These are phyloP conservation scores for Solanum tarapatanum DNA, from an alignment of 257 asterid genomes.

Conservation along the genomic window DNA sequence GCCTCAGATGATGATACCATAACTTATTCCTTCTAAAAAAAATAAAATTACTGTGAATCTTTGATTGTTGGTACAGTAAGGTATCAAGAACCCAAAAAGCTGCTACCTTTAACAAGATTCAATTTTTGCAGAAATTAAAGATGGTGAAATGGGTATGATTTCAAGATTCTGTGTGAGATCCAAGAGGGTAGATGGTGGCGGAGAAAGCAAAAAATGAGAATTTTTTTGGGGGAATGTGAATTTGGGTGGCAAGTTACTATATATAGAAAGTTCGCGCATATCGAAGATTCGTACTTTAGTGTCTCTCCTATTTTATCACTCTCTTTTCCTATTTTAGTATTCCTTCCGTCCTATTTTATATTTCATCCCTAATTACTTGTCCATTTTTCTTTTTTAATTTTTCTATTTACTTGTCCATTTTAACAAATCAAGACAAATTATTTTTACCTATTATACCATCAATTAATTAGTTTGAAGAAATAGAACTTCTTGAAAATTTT, in stretches of 20 bases:
- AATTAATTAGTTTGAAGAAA: too few species aligned
- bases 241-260: background rate
- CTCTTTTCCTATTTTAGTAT: too few species aligned
- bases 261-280: background rate
- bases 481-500: too few species aligned
- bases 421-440: rapidly evolving
- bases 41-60: background rate
- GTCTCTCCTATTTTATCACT: background rate
- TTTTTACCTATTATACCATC: too few species aligned
- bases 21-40: background rate
- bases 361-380: too few species aligned
- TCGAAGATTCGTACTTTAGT: background rate
- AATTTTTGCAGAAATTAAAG: background rate
- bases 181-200: background rate
- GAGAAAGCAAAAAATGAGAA: background rate
- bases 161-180: background rate
- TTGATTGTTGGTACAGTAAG: background rate
- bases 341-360: too few species aligned
- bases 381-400: too few species aligned
- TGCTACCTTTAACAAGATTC: background rate
- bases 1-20: constrained; percentile 5
- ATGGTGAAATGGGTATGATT: background rate
- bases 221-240: background rate
- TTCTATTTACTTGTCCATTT: too few species aligned
- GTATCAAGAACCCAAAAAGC: background rate